Conservation (phyloP, 2,329 filamentous ascomycete species). For the Fusarium clavum region DNA sequence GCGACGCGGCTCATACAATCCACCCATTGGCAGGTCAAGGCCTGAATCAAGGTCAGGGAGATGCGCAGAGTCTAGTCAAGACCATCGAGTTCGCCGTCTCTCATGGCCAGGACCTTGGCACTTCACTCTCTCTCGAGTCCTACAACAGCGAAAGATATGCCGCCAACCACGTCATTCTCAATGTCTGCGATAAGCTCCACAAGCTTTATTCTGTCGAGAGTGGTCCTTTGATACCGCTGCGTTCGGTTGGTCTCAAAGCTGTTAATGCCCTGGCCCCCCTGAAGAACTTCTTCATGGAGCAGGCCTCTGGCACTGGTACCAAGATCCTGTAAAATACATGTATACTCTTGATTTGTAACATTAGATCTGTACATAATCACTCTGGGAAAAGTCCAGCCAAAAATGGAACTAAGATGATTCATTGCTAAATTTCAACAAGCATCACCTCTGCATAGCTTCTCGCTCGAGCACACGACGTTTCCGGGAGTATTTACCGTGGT, state of each 20-base stretch:
- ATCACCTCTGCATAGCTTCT: conserved; percentile 46
- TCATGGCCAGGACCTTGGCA: conserved; percentile 90
- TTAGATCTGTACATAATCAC: conserved; percentile 31
- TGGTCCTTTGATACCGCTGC: conserved; percentile 82
- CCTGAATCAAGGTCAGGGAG: conserved; percentile 90
- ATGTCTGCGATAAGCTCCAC: conserved; percentile 88
- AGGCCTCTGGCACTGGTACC: conserved; percentile 67
- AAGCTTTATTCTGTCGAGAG: conserved; percentile 87
- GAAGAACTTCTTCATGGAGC: conserved; percentile 88
- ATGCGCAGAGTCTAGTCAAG: conserved; percentile 81
- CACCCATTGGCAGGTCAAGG: conserved; percentile 96
- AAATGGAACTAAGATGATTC: conserved; percentile 39
- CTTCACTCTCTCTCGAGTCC: conserved; percentile 78
- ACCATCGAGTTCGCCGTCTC: conserved; percentile 80
- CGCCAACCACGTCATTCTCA: conserved; percentile 82
- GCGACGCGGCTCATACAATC: conserved; percentile 94
- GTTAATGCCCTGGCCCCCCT: conserved; percentile 80
- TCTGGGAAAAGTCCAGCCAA: conserved; percentile 12
- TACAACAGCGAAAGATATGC: conserved; percentile 87
- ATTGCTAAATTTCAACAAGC: conserved; percentile 43
- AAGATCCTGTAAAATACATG: conserved; percentile 54
- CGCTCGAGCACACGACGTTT: conserved; percentile 46
- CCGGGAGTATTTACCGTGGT: conserved; percentile 54
- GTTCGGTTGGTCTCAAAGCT: conserved; percentile 79
- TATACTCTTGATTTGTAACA: conserved; percentile 31